Evolutionary conservation across 179 eudicot species (phyloP).

Genomic region (Corrigiola litoralis): DNA sequence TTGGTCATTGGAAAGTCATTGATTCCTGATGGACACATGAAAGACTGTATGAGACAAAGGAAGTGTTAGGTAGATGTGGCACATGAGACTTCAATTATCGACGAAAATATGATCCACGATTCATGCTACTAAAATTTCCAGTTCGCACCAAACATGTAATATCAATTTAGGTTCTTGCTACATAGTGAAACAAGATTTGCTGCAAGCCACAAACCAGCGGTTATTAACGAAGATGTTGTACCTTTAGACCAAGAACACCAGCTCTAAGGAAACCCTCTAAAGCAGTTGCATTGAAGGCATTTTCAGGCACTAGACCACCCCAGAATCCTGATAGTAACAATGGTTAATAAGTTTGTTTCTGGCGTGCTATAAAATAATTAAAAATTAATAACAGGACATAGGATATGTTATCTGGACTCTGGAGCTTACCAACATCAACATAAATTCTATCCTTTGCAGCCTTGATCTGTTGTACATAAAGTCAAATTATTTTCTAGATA

Average conservation of each 20-base stretch:
- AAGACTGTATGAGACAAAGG: slow-evolving; percentile 53
- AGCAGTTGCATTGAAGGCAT: slow-evolving; percentile 71
- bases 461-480: slow-evolving; percentile 41
- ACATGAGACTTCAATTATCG: not conserved
- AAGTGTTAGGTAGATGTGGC: not conserved
- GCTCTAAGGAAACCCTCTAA: slow-evolving; percentile 71
- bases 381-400: not conserved
- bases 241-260: slow-evolving; percentile 97
- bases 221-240: no score
- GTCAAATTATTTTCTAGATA: not conserved
- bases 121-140: no score
- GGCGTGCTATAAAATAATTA: no score
- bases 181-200: no score
- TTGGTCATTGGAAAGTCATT: slow-evolving; percentile 96
- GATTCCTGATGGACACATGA: slow-evolving; percentile 98
- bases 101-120: no score
- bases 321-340: slow-evolving; percentile 63
- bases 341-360: not conserved
- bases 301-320: slow-evolving; percentile 97
- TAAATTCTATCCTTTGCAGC: slow-evolving; percentile 70
- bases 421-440: slow-evolving; percentile 87
- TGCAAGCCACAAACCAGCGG: no score
- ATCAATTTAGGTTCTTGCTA: no score
- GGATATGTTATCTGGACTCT: not conserved
- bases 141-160: no score